Base-by-base conservation (phyloP, 345 rosid genomes). In the Eucalyptus erythrocorys region DNA sequence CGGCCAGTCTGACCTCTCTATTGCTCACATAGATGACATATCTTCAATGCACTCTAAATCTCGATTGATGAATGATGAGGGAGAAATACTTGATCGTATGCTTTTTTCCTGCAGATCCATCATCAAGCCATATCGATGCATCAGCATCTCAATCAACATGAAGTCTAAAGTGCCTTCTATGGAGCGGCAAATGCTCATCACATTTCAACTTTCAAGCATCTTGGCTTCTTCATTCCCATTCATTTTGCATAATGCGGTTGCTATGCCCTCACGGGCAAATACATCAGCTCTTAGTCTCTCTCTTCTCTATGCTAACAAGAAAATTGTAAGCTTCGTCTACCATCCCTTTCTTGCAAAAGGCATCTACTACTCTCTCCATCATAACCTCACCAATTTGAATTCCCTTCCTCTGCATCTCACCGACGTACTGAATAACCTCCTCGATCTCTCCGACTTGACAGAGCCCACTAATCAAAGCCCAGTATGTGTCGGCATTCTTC, bases 401-500 rank as follows among this genome's bases (percentile, higher is more conserved):
- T 87, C 93, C 95, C 40, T 90, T 87, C n/a, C n/a, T 91, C 79
- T 53, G 92, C 92, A 94, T 90, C 89, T 91, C 93, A 5, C 88
- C 48, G 5, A 87, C 64, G n/a, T 90, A 91, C 26, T 84, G 88
- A 89, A 90, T 86, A 4, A 93, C 95, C 84, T 87, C 89, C 80
- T 90, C 90, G 84, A 94, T 89, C 68, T 81, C 90, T 21, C 94
- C 94, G 4, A 64, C 93, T 43, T 87, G 87, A 86, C 93, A 94
- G 4, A 92, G 90, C 49, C 93, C 93, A 89, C 89, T 90, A 80
- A 94, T 88, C 90, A 94, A 82, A 26, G 26, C 91, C 90, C 90
- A 92, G 86, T 89, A 93, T 3, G 95, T 94, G 90, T 95, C 94
- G 26, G 71, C 88, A 68, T 92, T 92, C 8, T 92, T 79, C 48